Conservation (phyloP, 2,329 filamentous ascomycete species). For the Pseudogymnoascus pannorum region DNA sequence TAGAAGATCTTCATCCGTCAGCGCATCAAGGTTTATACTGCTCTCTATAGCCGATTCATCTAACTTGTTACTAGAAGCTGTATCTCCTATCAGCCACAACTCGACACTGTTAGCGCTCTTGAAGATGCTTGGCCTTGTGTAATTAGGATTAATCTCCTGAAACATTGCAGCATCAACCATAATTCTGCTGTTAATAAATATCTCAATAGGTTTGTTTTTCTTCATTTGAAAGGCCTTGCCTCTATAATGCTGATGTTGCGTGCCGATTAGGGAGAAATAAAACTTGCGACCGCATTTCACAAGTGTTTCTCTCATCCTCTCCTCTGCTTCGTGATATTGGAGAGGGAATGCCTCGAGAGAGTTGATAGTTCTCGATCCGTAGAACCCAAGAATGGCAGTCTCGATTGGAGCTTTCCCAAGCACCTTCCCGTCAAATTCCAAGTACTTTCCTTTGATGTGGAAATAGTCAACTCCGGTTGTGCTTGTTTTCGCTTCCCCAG, state of each 20-base stretch:
- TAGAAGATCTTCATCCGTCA: slow-evolving; percentile 5
- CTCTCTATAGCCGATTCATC: neutral
- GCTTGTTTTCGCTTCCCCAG: neutral
- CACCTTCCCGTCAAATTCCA: slow-evolving; percentile 27
- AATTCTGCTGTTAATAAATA: slow-evolving; percentile 22
- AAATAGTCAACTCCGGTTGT: slow-evolving; percentile 10
- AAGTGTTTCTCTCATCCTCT: slow-evolving; percentile 22
- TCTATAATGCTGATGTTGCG: slow-evolving; percentile 26
- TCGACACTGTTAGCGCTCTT: neutral
- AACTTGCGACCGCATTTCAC: slow-evolving; percentile 26
- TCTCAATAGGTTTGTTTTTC: slow-evolving; percentile 18
- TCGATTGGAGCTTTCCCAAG: slow-evolving; percentile 23
- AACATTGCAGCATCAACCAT: slow-evolving; percentile 26
- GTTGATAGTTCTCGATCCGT: slow-evolving; percentile 19
- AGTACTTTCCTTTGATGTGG: slow-evolving; percentile 17
- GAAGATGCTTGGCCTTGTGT: slow-evolving; percentile 16
- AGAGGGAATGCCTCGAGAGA: slow-evolving; percentile 29
- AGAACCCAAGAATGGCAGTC: slow-evolving; percentile 16
- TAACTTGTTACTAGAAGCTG: neutral
- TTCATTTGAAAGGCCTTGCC: slow-evolving; percentile 29
- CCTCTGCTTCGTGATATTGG: slow-evolving; percentile 21
- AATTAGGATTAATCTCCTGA: slow-evolving; percentile 24
- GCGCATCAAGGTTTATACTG: neutral
- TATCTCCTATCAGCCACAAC: neutral
- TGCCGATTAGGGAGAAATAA: slow-evolving; percentile 19